phyloP scores from a whole-genome alignment of 192 early-diverging fungal species.

The Podila clonocystis region DNA sequence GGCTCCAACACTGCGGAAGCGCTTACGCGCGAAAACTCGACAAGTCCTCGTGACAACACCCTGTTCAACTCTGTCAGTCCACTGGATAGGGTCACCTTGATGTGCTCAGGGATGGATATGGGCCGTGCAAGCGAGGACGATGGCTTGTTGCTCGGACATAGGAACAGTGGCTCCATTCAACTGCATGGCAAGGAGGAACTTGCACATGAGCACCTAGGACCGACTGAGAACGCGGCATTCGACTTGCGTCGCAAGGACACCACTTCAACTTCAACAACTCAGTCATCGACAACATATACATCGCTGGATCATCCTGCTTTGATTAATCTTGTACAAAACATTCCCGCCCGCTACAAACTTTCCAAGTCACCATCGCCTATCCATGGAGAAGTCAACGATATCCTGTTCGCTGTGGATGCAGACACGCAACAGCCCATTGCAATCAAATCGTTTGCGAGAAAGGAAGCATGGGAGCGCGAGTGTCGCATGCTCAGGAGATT shows the following conservation, averaged over 20 bases:
- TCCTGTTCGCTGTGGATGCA: constrained; percentile 54
- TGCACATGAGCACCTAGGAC: neutral
- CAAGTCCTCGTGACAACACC: constrained; percentile 26
- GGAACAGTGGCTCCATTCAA: constrained; percentile 14
- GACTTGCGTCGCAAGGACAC: constrained; percentile 37
- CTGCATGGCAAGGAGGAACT: constrained; percentile 4
- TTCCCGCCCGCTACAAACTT: constrained; percentile 55
- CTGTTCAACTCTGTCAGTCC: constrained; percentile 58
- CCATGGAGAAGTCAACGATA: constrained; percentile 54
- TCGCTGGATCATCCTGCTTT: constrained; percentile 36
- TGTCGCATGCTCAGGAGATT: constrained; percentile 55
- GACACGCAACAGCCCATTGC: constrained; percentile 45
- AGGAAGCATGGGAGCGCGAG: constrained; percentile 65
- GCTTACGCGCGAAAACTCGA: constrained; percentile 15
- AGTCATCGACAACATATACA: constrained; percentile 30
- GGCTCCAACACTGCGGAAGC: constrained; percentile 31
- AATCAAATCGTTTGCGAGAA: constrained; percentile 59
- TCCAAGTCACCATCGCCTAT: constrained; percentile 48
- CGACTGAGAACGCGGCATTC: neutral
- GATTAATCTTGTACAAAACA: constrained; percentile 31
- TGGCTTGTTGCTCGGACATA: constrained; percentile 1
- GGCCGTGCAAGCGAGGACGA: constrained; percentile 13
- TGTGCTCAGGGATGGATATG: constrained; percentile 40
- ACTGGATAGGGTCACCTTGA: constrained; percentile 52
- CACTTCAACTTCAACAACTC: constrained; percentile 36